A percentile compares a stretch with the other conserved stretches of the same genome.
Conservation (phyloP, 1,284 basidiomycete species). For the Malassezia caprae region DNA sequence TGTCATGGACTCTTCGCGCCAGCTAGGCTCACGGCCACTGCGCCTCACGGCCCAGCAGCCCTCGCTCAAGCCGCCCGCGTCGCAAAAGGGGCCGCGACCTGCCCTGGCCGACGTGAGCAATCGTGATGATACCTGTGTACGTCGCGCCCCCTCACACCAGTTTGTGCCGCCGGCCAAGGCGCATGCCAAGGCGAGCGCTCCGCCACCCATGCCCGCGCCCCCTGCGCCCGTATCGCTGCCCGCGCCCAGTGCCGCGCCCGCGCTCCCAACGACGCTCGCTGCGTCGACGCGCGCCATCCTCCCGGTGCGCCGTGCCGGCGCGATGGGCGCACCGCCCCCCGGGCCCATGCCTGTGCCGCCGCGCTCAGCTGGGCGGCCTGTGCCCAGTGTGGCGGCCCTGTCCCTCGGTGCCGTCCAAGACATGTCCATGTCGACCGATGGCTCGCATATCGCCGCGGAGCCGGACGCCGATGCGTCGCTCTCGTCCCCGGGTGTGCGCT, state of each 20-base stretch:
- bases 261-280: not conserved
- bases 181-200: not conserved
- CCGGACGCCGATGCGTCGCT: not conserved
- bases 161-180: not conserved
- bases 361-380: not conserved
- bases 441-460: not conserved
- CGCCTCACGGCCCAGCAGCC: conserved; percentile 14
- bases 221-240: not conserved
- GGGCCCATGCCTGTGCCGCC: not conserved
- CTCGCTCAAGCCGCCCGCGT: conserved; percentile 6
- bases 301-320: not conserved
- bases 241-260: not conserved
- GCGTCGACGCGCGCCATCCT: not conserved
- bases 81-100: conserved; percentile 2
- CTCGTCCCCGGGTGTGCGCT: conserved; percentile 2
- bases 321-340: not conserved
- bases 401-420: not conserved
- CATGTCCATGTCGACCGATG: conserved; percentile 12
- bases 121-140: not conserved
- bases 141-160: not conserved
- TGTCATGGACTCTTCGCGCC: conserved; percentile 11
- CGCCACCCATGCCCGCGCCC: not conserved
- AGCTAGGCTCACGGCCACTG: conserved; percentile 7
- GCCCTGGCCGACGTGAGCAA: conserved; percentile 19
- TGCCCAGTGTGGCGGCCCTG: not conserved